A percentile compares a stretch with the other conserved stretches of the same genome.
Evolutionary conservation across 208 protist species (phyloP).

Genomic region (Leishmania aethiopica): DNA sequence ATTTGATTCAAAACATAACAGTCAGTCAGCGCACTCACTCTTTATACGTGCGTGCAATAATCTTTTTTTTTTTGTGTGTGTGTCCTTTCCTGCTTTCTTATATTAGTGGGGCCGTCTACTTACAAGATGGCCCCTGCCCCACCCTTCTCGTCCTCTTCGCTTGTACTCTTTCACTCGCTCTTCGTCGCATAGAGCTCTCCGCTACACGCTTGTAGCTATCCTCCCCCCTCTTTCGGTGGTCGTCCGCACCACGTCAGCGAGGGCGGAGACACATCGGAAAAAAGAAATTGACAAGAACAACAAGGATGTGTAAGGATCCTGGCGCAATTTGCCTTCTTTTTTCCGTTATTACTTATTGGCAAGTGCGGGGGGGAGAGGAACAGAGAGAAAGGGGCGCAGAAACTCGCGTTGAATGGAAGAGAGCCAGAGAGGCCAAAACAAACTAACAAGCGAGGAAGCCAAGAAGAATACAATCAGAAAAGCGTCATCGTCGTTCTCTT

Average conservation of each 20-base stretch:
- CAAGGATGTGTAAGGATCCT: not conserved
- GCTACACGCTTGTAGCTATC: not conserved
- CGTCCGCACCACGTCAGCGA: not conserved
- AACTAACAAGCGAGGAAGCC: not conserved
- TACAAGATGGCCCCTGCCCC: not conserved
- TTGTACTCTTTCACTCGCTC: not conserved
- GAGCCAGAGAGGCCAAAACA: not conserved
- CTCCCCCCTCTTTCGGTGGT: not conserved
- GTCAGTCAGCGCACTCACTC: not conserved
- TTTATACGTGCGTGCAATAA: conserved; percentile 8
- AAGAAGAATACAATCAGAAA: not conserved
- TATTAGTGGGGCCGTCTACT: not conserved
- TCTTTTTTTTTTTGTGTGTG: conserved; percentile 13
- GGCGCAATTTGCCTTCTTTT: not conserved
- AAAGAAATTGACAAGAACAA: not conserved
- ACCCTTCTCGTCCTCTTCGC: not conserved
- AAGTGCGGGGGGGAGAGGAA: not conserved
- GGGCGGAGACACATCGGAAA: not conserved
- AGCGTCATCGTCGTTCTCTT: not conserved
- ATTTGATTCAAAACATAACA: not conserved
- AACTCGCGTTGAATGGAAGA: not conserved
- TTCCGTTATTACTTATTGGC: not conserved
- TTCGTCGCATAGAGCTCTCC: not conserved
- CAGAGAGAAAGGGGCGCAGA: not conserved
- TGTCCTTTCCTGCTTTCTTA: not conserved